Base-by-base conservation (phyloP, 78 protist species). In the Paulinella micropora region DNA sequence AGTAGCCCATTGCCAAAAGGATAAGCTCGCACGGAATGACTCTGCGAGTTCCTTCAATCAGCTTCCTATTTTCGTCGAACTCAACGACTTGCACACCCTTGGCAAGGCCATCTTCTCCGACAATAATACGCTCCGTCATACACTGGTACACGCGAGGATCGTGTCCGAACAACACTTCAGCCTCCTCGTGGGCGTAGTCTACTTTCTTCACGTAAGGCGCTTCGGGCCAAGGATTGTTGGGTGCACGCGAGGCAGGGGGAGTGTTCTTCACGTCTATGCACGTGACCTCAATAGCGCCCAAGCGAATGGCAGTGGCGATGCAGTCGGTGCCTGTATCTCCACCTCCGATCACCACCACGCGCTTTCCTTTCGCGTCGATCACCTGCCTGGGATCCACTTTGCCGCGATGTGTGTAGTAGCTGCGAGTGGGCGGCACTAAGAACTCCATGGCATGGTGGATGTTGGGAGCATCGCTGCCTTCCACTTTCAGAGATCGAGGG, bases 321-420 rank as follows among this genome's bases (percentile, higher is more conserved):
- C 95, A 93, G 89, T 95, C 97, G n/a, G 86, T 91, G 87, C 95
- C 96, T 2, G 95, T 94, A 92, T 94, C 95, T 37, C 97, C 97
- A 67, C 95, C 95, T 36, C 97, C 95, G 79, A 95, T 93, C 79
- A 95, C 95, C 36, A 93, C 86, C 31, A 93, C 94, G 34, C 89
- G 0, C 93, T 95, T 92, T 31, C 94, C 96, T 37, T 87, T 69
- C n/a, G 93, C 95, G 73, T 79, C 31, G 51, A 92, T 85, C 77
- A 88, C 1, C n/a, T 0, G 1, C 37, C 87, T 86, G n/a, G n/a
- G n/a, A n/a, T n/a, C n/a, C n/a, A n/a, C n/a, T n/a, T n/a, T n/a
- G n/a, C 67, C 38, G 67, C 1, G 4, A 37, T 34, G 35, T 29
- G 87, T 38, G 90, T 64, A 79, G 15, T 36, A 84, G 87, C 34